A percentile compares a stretch with the other conserved stretches of the same genome.
phyloP scores from a whole-genome alignment of 441 rosid genomes.

The Croton setiger region DNA sequence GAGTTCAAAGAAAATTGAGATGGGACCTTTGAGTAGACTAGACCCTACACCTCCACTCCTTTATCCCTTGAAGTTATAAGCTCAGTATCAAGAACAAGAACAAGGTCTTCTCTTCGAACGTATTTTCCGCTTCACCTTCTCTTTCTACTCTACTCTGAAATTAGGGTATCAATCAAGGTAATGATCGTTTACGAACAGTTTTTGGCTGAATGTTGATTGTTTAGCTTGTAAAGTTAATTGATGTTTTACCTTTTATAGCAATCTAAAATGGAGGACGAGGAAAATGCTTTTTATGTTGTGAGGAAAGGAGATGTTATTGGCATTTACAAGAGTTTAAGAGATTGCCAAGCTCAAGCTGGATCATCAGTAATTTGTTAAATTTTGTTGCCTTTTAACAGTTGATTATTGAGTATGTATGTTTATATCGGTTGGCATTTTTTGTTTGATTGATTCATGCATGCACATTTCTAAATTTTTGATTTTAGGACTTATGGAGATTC shows the following conservation, averaged over 20 bases:
- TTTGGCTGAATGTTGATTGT: too few species aligned
- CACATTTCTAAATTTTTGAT: neutral
- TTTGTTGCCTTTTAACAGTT: neutral
- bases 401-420: neutral
- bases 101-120: neutral
- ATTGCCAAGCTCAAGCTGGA: constrained; percentile 80
- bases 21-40: too few species aligned
- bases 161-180: neutral
- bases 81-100: neutral
- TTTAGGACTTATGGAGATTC: neutral
- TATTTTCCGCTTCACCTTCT: neutral
- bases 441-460: neutral
- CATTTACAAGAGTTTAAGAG: constrained; percentile 55
- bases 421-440: too few species aligned
- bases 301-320: constrained; percentile 83
- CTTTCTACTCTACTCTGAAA: neutral
- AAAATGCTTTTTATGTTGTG: constrained; percentile 73
- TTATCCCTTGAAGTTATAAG: neutral
- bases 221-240: neutral
- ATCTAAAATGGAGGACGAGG: constrained; percentile 43
- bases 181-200: neutral
- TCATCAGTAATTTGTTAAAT: constrained; percentile 39
- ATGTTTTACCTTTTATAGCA: neutral
- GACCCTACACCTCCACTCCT: neutral
- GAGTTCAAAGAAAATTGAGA: neutral